These are phyloP conservation scores for Secale cereale DNA, from an alignment of 176 grass and related monocot genomes.

Conservation along the genomic window DNA sequence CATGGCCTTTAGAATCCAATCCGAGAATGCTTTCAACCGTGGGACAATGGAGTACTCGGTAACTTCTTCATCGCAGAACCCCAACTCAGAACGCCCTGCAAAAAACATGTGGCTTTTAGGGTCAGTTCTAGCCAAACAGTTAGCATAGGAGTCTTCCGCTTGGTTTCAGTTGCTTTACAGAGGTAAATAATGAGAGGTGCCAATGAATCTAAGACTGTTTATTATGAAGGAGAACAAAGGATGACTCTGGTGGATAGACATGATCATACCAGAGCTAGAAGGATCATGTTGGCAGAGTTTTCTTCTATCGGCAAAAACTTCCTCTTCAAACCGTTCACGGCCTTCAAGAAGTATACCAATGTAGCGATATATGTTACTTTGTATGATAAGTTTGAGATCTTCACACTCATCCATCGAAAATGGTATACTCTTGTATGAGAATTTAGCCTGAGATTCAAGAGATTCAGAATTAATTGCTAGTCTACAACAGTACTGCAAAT, in stretches of 20 bases:
- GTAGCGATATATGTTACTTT: slow-evolving; percentile 89
- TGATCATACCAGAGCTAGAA: slow-evolving; percentile 51
- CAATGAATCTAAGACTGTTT: not conserved
- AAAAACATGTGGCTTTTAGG: slow-evolving; percentile 13
- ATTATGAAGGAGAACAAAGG: not conserved
- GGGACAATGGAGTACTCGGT: slow-evolving; percentile 62
- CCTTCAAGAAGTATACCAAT: slow-evolving; percentile 85
- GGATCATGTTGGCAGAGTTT: slow-evolving; percentile 32
- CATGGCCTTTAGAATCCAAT: slow-evolving; percentile 94
- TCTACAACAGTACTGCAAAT: not conserved
- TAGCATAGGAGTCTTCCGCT: not conserved
- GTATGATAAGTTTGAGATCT: slow-evolving; percentile 89
- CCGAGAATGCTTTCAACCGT: slow-evolving; percentile 72
- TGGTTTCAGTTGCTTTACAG: slow-evolving; percentile 5
- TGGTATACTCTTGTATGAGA: slow-evolving; percentile 72
- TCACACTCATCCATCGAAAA: slow-evolving; percentile 75
- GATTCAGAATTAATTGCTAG: slow-evolving; percentile 24
- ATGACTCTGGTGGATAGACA: not conserved
- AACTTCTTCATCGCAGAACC: slow-evolving; percentile 30
- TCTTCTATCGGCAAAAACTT: slow-evolving; percentile 55
- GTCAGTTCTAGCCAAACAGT: not conserved
- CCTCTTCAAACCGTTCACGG: slow-evolving; percentile 82
- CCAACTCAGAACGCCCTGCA: slow-evolving; percentile 34
- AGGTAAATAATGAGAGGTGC: not conserved
- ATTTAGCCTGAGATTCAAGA: slow-evolving; percentile 63